phyloP scores from a whole-genome alignment of 345 rosid species.

The Citrus reticulata region DNA sequence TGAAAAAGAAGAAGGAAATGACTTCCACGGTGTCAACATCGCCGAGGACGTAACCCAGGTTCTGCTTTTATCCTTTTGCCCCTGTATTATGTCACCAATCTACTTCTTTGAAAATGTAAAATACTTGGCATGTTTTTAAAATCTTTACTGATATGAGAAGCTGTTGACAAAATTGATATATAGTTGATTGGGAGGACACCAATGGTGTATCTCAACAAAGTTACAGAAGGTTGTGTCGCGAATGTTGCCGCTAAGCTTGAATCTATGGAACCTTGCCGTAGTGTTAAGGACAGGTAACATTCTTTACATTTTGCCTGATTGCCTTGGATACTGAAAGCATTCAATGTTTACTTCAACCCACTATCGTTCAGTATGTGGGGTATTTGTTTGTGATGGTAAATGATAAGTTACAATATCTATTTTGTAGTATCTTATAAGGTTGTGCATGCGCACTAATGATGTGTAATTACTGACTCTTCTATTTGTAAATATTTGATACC shows the following conservation, averaged over 20 bases:
- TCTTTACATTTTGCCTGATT: background rate
- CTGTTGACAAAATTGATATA: slow-evolving; percentile 29
- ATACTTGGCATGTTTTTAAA: background rate
- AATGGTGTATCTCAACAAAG: slow-evolving; percentile 88
- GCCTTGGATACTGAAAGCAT: background rate
- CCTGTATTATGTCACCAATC: background rate
- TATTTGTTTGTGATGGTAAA: background rate
- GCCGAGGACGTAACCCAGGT: slow-evolving; percentile 84
- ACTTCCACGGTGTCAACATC: slow-evolving; percentile 48
- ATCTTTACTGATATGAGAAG: slow-evolving; percentile 24
- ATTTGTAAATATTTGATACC: slow-evolving; percentile 10
- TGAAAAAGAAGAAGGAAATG: slow-evolving; percentile 19
- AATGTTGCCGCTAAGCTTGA: slow-evolving; percentile 95
- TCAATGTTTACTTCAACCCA: background rate
- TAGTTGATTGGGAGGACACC: slow-evolving; percentile 94
- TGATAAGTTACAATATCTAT: background rate
- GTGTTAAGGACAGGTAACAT: slow-evolving; percentile 83
- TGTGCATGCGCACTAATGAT: background rate
- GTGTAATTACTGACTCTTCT: background rate
- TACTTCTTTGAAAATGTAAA: background rate
- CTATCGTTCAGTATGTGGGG: background rate
- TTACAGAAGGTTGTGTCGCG: slow-evolving; percentile 68
- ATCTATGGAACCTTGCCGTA: slow-evolving; percentile 94
- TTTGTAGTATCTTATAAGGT: background rate
- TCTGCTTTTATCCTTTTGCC: background rate